Base-by-base conservation (phyloP, 2,329 filamentous ascomycete species). In the Penicillium olsonii region DNA sequence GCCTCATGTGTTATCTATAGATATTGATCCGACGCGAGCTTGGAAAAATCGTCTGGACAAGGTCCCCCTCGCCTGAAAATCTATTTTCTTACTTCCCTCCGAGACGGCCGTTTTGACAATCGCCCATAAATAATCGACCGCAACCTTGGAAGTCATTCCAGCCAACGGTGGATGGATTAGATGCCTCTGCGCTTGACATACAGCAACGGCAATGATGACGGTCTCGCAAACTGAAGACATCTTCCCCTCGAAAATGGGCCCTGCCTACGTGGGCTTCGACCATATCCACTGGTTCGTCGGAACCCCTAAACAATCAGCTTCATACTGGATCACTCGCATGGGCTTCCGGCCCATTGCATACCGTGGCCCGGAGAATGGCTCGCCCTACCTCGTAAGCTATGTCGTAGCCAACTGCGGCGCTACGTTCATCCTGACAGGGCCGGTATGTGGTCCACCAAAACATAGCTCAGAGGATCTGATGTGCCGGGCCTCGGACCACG, bases 241-340 rank as follows among this genome's bases (percentile, higher is more conserved):
- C 35, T 54, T 58, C 17, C 54, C 62, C 17, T 55, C 54, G 17
- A 50, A 56, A 11, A 39, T 63, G 17, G 60, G 62, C 6, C 59
- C 57, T 33, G 57, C 59, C 35, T 56, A 59, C 37, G 46, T 55
- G 31, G 90, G 88, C 64, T 95, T 95, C 70, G 88, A 95, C 72
- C 88, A 95, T 69, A 81, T 95, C 50, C 90, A 88, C 52, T 95
- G 90, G 90, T 95, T 89, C 77, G 91, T 96, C 27, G 90, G 90
- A 65, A 96, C 96, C 68, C 90, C 91, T 56, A 95, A 95, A 73
- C 90, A 96, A 76, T 88, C 90, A 4, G 90, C 91, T 18, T 82
- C 87, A 9, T 95, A 89, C 74, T 96, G 95, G 75, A 85, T 85
- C 57, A 84, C 82, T 15, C 87, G 90, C 55, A 88, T 95, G 75